Evolutionary conservation across 129 eudicot species (phyloP), one percentile per base, ranked within the genome.

Genomic region (Arctium minus): DNA sequence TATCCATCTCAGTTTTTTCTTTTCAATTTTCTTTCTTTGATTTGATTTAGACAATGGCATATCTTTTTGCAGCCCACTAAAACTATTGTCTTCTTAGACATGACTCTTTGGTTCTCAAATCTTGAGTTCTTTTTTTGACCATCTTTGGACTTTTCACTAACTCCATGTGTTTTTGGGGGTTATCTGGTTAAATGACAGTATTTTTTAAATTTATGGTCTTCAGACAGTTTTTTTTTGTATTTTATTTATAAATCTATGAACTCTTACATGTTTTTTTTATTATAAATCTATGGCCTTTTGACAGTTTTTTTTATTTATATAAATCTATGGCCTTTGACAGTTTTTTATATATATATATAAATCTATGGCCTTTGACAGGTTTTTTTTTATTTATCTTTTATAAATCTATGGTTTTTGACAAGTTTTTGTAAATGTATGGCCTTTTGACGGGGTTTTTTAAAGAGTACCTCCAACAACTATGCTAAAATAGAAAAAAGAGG

Each of bases 21-120:
- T 22, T 73, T 37, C 8, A 38, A 37, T 38, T 37, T 18, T 72
- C 13, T 31, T 67, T 22, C 12, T 77, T 78, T 72, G 75, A 84
- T 84, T 72, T 84, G 87, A 84, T 84, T 62, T 79, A 79, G 87
- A 84, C 83, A n/a, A 84, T 72, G 80, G 87, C 87, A 84, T 84
- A 73, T 84, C 80, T 84, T 27, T 84, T 65, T 84, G 87, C 80
- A 84, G 87, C 83, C 87, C 87, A 84, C 87, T 64, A 79, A n/a
- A 73, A 4, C 6, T 1, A 69, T 33, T 40, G 73, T 39, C 42
- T 64, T 74, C 38, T 78, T 35, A 77, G 83, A 84, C 76, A 64
- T 84, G 87, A 84, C 87, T 79, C 48, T 79, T 84, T 73, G 75
- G 87, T 84, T 84, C 87, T 44, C 11, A 27, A 50, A 77, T 13